Base-by-base conservation (phyloP, 768 basidiomycete species). In the Trametes maxima region DNA sequence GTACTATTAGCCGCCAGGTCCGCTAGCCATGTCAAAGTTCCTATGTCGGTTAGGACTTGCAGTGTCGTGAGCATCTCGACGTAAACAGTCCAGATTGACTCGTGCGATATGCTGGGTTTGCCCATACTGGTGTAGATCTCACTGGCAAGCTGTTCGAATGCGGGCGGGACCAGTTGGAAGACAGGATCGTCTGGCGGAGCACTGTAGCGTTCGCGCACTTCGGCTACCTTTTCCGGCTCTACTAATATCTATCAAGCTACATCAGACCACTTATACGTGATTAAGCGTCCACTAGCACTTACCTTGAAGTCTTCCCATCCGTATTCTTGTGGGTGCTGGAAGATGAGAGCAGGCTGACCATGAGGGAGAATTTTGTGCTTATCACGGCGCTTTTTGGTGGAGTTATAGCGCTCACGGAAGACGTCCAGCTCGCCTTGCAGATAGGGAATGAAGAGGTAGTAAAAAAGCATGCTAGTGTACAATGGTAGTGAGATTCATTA, bases 401-500 rank as follows among this genome's bases (percentile, higher is more conserved):
- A 46, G 40, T 78, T 78, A 25, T 64, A 39, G 3, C 44, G 54
- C 5, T 45, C 1, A 2, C 57, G 58, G 51, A 68, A 81, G 1
- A 36, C 53, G 54, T 81, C 73, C 0, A 80, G 57, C 57, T 80
- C 76, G 0, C 2, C 19, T 57, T 81, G 80, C 13, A 81, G 57
- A 70, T 71, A 78, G 0, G 78, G 79, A 40, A 80, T 76, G 2
- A 73, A 69, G 1, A 81, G 37, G 75, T 75, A 82, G 0, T 70
- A 71, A 46, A 81, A 81, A 0, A 79, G 59, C 19, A 78, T 64
- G 0, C 80, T n/a, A 2, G 22, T 25, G 25, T 22, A 12, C 12
- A 22, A 19, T 46, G 45, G 45, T 46, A 22, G 21, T 39, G 8
- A 39, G 7, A 14, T 39, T 39, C n/a, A n/a, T n/a, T n/a, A n/a